These are phyloP conservation scores for Ceratobasidium sp. DNA, from an alignment of 1,284 basidiomycete genomes.

Conservation along the genomic window DNA sequence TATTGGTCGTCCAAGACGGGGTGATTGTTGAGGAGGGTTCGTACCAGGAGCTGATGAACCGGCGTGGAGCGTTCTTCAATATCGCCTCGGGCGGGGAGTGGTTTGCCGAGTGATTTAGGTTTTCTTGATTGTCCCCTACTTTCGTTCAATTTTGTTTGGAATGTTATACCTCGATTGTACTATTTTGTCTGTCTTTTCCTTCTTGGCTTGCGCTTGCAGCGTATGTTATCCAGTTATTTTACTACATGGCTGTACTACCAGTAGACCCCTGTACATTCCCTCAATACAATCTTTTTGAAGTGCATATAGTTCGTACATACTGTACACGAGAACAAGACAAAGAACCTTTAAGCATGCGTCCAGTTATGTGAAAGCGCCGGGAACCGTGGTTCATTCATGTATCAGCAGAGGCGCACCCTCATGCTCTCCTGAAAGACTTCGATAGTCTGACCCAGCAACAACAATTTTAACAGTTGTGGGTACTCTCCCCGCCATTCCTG, in stretches of 20 bases:
- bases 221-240: not conserved
- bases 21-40: slow-evolving; percentile 82
- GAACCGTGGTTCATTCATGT: too few relatives aligned
- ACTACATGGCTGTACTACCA: slow-evolving; percentile 1
- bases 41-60: slow-evolving; percentile 77
- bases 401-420: too few relatives aligned
- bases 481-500: too few relatives aligned
- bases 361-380: too few relatives aligned
- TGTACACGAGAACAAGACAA: too few relatives aligned
- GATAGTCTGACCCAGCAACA: too few relatives aligned
- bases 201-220: slow-evolving; percentile 21
- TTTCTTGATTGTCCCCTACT: not conserved
- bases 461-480: too few relatives aligned
- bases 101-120: slow-evolving; percentile 57
- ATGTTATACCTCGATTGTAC: not conserved
- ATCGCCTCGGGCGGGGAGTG: slow-evolving; percentile 91
- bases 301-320: not conserved
- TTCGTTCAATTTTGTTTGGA: slow-evolving; percentile 35
- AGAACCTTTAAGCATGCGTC: too few relatives aligned
- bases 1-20: slow-evolving; percentile 86
- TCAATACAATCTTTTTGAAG: slow-evolving; percentile 5
- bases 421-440: too few relatives aligned
- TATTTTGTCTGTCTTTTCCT: not conserved
- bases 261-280: slow-evolving; percentile 4
- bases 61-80: slow-evolving; percentile 81